phyloP scores from a whole-genome alignment of 2,329 filamentous ascomycete genomes.

The Bipolaris oryzae region DNA sequence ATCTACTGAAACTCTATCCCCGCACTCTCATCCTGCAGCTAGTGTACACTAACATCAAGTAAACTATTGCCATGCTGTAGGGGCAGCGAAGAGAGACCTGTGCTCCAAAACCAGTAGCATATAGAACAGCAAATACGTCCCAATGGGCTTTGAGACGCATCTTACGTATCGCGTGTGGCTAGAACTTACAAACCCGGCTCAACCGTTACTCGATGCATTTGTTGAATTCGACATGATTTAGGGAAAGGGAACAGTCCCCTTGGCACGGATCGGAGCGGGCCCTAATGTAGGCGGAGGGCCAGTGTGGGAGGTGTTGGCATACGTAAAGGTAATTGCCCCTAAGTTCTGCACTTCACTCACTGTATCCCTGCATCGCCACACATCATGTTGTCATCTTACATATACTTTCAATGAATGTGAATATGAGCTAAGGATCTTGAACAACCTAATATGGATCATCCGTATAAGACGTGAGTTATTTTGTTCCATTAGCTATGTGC shows the following conservation, averaged over 20 bases:
- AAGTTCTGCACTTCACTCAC: not conserved
- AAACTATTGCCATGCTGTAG: too few species aligned
- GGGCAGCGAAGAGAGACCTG: too few species aligned
- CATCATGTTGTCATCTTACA: not conserved
- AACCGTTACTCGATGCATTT: not conserved
- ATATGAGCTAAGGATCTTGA: not conserved
- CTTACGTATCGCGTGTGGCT: too few species aligned
- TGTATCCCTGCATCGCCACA: not conserved
- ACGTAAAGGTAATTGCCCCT: not conserved
- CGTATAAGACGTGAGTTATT: not conserved
- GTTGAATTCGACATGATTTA: not conserved
- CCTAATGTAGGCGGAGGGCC: not conserved
- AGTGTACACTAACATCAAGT: too few species aligned
- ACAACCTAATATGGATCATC: not conserved
- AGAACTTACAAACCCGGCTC: too few species aligned
- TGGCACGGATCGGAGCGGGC: slow-evolving; percentile 3
- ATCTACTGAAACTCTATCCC: too few species aligned
- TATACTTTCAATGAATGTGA: too few species aligned
- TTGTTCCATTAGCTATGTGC: too few species aligned
- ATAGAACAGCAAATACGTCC: too few species aligned
- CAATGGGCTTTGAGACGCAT: too few species aligned
- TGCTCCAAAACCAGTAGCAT: too few species aligned
- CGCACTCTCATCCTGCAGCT: too few species aligned
- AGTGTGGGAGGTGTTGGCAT: not conserved
- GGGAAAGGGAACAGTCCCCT: not conserved